phyloP scores from a whole-genome alignment of 495 filamentous ascomycete species.

The Cryomyces minteri region DNA sequence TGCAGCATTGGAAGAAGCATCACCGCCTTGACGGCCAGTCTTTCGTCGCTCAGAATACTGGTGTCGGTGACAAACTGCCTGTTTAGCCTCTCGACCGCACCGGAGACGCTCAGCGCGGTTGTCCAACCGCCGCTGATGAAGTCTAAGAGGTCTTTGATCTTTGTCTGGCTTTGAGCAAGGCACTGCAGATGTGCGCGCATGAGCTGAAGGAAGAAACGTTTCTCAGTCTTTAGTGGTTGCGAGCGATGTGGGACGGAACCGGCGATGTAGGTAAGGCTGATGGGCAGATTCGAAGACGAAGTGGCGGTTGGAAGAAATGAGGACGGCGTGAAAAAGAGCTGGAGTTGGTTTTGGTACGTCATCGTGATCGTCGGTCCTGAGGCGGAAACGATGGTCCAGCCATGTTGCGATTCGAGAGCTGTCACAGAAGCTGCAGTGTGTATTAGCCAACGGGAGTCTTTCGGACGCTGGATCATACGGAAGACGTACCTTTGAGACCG shows the following conservation, averaged over 20 bases:
- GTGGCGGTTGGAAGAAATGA: conserved; percentile 27
- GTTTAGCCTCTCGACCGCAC: conserved; percentile 35
- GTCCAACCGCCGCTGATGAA: conserved; percentile 42
- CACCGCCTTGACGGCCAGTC: conserved; percentile 29
- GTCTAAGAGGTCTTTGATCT: conserved; percentile 33
- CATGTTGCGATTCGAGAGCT: conserved; percentile 45
- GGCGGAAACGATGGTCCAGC: conserved; percentile 61
- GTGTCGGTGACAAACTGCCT: conserved; percentile 34
- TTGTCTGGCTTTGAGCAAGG: conserved; percentile 28
- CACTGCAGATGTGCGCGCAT: conserved; percentile 38
- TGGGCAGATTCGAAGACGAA: conserved; percentile 17
- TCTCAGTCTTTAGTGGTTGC: conserved; percentile 27
- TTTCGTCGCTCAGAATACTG: conserved; percentile 34
- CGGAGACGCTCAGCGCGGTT: conserved; percentile 28
- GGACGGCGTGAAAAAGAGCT: conserved; percentile 53
- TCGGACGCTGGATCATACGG: not conserved
- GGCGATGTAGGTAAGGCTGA: conserved; percentile 28
- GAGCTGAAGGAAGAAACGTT: conserved; percentile 53
- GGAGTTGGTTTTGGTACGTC: conserved; percentile 59
- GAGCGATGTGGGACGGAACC: conserved; percentile 21
- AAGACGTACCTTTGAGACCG: conserved; percentile 44
- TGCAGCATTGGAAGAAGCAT: conserved; percentile 37
- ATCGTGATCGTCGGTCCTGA: conserved; percentile 39
- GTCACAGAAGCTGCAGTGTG: conserved; percentile 39
- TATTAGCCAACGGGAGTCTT: conserved; percentile 1